Evolutionary conservation across 1,139 yeast genomes (phyloP).

Genomic region (Saccharomycopsis phalli): DNA sequence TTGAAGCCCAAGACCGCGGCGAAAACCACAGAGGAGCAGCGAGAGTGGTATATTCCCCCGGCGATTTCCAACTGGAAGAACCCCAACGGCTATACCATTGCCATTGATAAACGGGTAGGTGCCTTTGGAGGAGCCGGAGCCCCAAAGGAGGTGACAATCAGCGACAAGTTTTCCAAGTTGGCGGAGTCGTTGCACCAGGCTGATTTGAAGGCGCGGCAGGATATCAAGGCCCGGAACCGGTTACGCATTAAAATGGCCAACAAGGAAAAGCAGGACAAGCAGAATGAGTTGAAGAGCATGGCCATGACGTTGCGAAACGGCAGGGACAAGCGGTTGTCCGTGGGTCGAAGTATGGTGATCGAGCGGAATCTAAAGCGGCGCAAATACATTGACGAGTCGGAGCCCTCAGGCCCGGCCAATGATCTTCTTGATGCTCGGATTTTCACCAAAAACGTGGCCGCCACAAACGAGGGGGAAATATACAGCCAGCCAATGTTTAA

Average conservation of each 20-base stretch:
- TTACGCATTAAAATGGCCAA: slow-evolving; percentile 46
- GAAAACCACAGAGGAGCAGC: slow-evolving; percentile 60
- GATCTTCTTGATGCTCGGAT: slow-evolving; percentile 48
- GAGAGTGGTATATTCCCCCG: slow-evolving; percentile 83
- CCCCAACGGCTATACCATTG: slow-evolving; percentile 81
- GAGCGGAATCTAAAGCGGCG: slow-evolving; percentile 17
- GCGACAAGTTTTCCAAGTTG: slow-evolving; percentile 53
- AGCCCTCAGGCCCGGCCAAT: slow-evolving; percentile 27
- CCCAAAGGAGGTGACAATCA: slow-evolving; percentile 35
- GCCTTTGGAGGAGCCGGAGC: slow-evolving; percentile 35
- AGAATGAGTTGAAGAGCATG: slow-evolving; percentile 45
- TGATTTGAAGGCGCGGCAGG: slow-evolving; percentile 65
- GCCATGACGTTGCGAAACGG: slow-evolving; percentile 50
- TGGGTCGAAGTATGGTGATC: slow-evolving; percentile 12
- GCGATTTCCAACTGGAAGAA: slow-evolving; percentile 96
- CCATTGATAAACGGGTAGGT: slow-evolving; percentile 67
- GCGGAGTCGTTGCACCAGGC: slow-evolving; percentile 71
- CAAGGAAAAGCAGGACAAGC: slow-evolving; percentile 50
- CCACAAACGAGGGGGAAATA: slow-evolving; percentile 34
- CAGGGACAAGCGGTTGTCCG: slow-evolving; percentile 21
- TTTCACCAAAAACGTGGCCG: slow-evolving; percentile 32
- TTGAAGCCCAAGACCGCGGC: slow-evolving; percentile 24
- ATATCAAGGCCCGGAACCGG: slow-evolving; percentile 52
- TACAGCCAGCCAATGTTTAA: slow-evolving; percentile 50
- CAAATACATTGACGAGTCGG: slow-evolving; percentile 21